These are phyloP conservation scores for Samsoniella hepiali DNA, from an alignment of 2,329 filamentous ascomycete species.

Conservation along the genomic window DNA sequence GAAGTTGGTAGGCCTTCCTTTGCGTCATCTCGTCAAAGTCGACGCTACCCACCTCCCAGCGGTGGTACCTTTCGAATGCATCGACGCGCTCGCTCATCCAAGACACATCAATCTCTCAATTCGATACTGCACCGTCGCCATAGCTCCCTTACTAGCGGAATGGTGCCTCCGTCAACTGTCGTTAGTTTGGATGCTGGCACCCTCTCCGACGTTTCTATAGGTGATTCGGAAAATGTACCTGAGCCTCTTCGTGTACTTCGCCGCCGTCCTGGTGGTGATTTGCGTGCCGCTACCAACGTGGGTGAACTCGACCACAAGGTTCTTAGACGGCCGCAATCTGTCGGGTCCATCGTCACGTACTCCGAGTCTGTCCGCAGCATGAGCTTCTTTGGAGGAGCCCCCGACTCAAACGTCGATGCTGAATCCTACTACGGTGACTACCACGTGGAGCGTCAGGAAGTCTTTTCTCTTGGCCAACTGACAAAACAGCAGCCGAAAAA, in stretches of 20 bases:
- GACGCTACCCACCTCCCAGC: conserved; percentile 29
- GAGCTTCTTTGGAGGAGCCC: conserved; percentile 45
- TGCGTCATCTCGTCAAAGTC: conserved; percentile 27
- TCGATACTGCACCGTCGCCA: conserved; percentile 54
- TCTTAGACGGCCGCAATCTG: conserved; percentile 53
- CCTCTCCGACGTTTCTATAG: conserved; percentile 50
- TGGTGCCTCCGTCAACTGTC: conserved; percentile 47
- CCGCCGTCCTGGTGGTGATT: conserved; percentile 70
- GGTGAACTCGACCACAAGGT: conserved; percentile 54
- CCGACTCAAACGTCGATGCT: conserved; percentile 31
- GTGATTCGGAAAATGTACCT: conserved; percentile 43
- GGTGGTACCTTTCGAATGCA: conserved; percentile 36
- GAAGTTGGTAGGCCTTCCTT: conserved; percentile 33
- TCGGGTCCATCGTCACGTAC: conserved; percentile 58
- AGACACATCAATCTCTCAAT: conserved; percentile 47
- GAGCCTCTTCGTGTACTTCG: conserved; percentile 62
- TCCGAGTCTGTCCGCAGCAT: conserved; percentile 55
- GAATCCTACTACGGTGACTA: conserved; percentile 21
- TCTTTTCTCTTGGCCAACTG: conserved; percentile 58
- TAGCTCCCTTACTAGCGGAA: conserved; percentile 58
- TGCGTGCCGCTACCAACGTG: conserved; percentile 65
- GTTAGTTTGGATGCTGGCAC: conserved; percentile 62
- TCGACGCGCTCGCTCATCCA: conserved; percentile 45
- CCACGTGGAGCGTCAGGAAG: conserved; percentile 36
- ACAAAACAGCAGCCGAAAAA: conserved; percentile 48